Percentiles rank a stretch among this genome's conserved stretches.
Conservation (phyloP, 768 basidiomycete genomes). For the Cubamyces sp. region DNA sequence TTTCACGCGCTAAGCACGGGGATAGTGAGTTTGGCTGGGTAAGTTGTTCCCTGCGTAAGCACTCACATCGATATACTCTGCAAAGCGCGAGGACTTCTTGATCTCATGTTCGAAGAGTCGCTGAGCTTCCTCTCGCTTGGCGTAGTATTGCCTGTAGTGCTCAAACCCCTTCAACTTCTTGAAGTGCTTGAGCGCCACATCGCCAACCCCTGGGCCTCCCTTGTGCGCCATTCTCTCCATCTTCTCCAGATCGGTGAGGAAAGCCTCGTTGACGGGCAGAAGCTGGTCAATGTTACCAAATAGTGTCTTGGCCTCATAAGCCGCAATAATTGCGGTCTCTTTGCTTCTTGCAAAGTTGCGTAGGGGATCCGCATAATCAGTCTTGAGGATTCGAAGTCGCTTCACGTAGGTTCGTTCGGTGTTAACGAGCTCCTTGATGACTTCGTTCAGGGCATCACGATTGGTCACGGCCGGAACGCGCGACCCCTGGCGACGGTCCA, state of each 20-base stretch:
- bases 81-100: conserved; percentile 79
- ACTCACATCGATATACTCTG: conserved; percentile 85
- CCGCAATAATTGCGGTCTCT: conserved; percentile 83
- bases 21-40: not conserved
- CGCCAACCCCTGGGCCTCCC: conserved; percentile 74
- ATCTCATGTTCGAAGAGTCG: conserved; percentile 83
- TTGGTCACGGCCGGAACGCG: conserved; percentile 65
- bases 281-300: conserved; percentile 95
- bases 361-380: conserved; percentile 90
- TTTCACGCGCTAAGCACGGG: conserved; percentile 70
- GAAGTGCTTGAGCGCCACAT: conserved; percentile 86
- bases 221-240: conserved; percentile 54
- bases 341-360: conserved; percentile 83
- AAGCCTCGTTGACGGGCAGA: conserved; percentile 86
- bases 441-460: conserved; percentile 65
- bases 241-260: conserved; percentile 80
- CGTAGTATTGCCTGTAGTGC: conserved; percentile 88
- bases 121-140: conserved; percentile 93
- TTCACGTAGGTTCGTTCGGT: conserved; percentile 91
- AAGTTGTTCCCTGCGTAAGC: not conserved
- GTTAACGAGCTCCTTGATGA: conserved; percentile 83
- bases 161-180: conserved; percentile 85
- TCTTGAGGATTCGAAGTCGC: conserved; percentile 80
- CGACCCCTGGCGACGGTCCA: conserved; percentile 35
- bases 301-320: conserved; percentile 90